Base-by-base conservation (phyloP, 1,139 yeast genomes). In the Magnusiomyces fungicola region DNA sequence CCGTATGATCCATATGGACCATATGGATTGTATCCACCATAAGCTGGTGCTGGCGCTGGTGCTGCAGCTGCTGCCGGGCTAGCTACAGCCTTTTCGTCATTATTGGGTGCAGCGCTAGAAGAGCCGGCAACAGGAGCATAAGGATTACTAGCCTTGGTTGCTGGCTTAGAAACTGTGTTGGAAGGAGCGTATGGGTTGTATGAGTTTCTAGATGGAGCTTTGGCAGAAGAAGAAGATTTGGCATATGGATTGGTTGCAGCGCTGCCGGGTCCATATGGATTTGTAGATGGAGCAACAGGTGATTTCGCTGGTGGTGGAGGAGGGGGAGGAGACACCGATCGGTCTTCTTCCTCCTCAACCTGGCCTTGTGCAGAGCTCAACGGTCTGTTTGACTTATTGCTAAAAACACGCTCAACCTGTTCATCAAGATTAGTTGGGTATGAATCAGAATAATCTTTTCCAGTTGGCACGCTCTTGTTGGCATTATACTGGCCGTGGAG, bases 171-270 rank as follows among this genome's bases (percentile, higher is more conserved):
- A 9, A 23, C 12, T 21, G 45, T 10, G 16, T 33, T 14, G 6
- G 41, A 12, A 18, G 48, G 46, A 3, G 50, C 50, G 27, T 50
- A 50, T n/a, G 51, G 53, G 25, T 43, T 48, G 33, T 32, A 39
- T 25, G 41, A 21, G 5, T 21, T 18, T 19, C 5, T 34, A 9
- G 7, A 18, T 7, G 38, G 38, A 6, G 16, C 16, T 30, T 25
- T n/a, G 4, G 50, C 34, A 2, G 50, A 38, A 14, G 50, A 14
- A 3, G 48, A 43, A 32, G 46, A 38, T 19, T 27, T 25, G 10
- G 27, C 27, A 43, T 44, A 34, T n/a, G 46, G 51, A 16, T 43
- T 40, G 24, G 43, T 40, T 7, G 25, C 3, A 18, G 47, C 23
- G 16, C 16, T 39, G 10, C 12, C 4, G n/a, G 43, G 22, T 24